Base-by-base conservation (phyloP, 768 basidiomycete species). In the Panus rudis region DNA sequence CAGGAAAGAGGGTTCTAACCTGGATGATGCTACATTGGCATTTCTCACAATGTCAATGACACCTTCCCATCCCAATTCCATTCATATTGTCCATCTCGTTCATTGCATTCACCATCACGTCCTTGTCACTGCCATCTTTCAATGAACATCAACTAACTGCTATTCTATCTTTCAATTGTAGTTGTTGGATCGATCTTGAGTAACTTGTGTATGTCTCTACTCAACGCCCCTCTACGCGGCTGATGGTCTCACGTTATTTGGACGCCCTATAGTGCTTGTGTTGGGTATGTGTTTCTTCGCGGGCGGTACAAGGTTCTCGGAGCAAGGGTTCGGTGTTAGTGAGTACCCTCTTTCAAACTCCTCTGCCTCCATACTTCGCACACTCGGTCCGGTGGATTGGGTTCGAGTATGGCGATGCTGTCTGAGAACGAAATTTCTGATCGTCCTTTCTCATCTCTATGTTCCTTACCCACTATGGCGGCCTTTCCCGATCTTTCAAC, bases 231-330 rank as follows among this genome's bases (percentile, higher is more conserved):
- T 33, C 37, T 6, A 12, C 16, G 14, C 24, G 46, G 52, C 44
- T 38, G 22, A n/a, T 40, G 19, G 24, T n/a, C n/a, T 34, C 17
- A 31, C 21, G 31, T 42, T 31, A 42, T 14, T 33, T 11, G 16
- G 16, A 31, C 16, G 16, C 39, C 21, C 16, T 27, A 17, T 33
- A 89, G 86, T 92, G 2, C 75, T 92, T 30, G 87, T 92, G 14
- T 73, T 91, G 10, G 89, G 89, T 14, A 76, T 91, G 61, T 87
- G 85, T 52, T 87, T 90, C 63, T 84, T 91, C 48, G 88, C 86
- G 1, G 87, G 88, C 12, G 87, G 87, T 0, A 54, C 80, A 49
- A 72, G 75, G 12, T 90, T 81, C 51, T 78, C 82, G 3, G 84
- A 90, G 55, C 88, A 90, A 60, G 82, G 76, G 1, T 88, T 88